Base-by-base conservation (phyloP, 2,329 filamentous ascomycete species). In the Aaosphaeria pasadenensis region DNA sequence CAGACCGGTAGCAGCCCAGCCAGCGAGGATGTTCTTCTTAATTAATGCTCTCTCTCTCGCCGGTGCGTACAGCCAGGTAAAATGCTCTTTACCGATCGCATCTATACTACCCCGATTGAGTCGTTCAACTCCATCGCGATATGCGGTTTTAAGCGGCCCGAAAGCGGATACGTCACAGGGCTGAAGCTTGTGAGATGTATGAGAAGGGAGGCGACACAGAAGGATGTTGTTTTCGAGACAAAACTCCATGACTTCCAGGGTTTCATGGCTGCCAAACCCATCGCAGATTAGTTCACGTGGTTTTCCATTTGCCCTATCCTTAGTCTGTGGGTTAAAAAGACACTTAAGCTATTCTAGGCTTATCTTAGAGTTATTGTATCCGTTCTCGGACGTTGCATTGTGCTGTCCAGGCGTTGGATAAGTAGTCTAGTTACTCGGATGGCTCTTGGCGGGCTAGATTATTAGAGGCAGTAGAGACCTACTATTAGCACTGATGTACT, bases 11-110 rank as follows among this genome's bases (percentile, higher is more conserved):
- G 44, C 53, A 33, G 52, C 49, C 55, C 45, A 66, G 7, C 53
- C 59, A 28, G 55, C 43, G n/a, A 47, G 53, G 42, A 67, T 67
- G 50, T 66, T 69, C 48, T 51, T 62, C 39, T 9, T 38, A 9
- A 51, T 60, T 11, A 60, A 46, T 38, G 57, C 62, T 33, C 39
- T 48, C 32, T 49, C 44, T 31, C 50, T 39, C 43, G 46, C 48
- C 39, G 51, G 50, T 47, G 58, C 63, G 30, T 64, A 57, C 9
- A 61, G 47, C 46, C 39, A 51, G 0, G 58, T 66, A 28, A 61
- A 63, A 41, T 62, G 50, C 51, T 62, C 35, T 47, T 62, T 62
- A 42, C 59, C 43, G 30, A 61, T 41, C 11, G 45, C 54, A 39
- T 55, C 53, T 46, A 45, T 45, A 45, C 56, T 48, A 46, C 55